Conservation (phyloP, 768 basidiomycete species). For the Artomyces pyxidatus region DNA sequence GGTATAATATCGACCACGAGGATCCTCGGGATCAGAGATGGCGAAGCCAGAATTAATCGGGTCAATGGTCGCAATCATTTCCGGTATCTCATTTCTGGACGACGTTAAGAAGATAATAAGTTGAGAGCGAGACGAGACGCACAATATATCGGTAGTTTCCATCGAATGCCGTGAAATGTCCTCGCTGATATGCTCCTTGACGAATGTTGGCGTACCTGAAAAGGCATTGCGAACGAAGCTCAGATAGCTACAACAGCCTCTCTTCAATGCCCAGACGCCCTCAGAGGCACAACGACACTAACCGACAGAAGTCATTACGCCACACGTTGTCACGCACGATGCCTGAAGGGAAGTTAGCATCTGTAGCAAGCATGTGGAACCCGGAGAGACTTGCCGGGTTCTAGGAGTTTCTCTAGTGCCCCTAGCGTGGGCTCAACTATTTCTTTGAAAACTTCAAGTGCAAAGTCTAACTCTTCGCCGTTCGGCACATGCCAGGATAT, state of each 20-base stretch:
- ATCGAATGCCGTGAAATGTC: slow-evolving; percentile 38
- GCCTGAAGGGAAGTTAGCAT: slow-evolving; percentile 22
- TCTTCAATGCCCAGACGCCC: neutral
- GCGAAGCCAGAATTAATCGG: slow-evolving; percentile 61
- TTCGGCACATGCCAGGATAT: slow-evolving; percentile 74
- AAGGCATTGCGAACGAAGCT: slow-evolving; percentile 71
- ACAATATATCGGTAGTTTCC: slow-evolving; percentile 63
- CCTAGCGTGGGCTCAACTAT: slow-evolving; percentile 57
- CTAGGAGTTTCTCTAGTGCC: slow-evolving; percentile 48
- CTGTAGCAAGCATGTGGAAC: slow-evolving; percentile 6
- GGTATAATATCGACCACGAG: slow-evolving; percentile 38
- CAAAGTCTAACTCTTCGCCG: slow-evolving; percentile 64
- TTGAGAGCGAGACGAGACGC: slow-evolving; percentile 18
- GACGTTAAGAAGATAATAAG: neutral
- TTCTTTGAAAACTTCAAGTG: slow-evolving; percentile 58
- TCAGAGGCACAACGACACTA: slow-evolving; percentile 15
- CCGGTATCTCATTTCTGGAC: slow-evolving; percentile 60
- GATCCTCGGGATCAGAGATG: slow-evolving; percentile 56
- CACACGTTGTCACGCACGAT: slow-evolving; percentile 51
- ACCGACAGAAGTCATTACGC: slow-evolving; percentile 86
- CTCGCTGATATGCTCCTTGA: slow-evolving; percentile 42
- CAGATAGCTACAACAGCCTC: slow-evolving; percentile 38
- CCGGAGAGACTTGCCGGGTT: slow-evolving; percentile 35
- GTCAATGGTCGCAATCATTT: slow-evolving; percentile 63
- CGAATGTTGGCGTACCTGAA: slow-evolving; percentile 61